A percentile compares a stretch with the other conserved stretches of the same genome.
Evolutionary conservation across 2,329 filamentous ascomycete species (phyloP).

Genomic region (Sphaerulina musiva): DNA sequence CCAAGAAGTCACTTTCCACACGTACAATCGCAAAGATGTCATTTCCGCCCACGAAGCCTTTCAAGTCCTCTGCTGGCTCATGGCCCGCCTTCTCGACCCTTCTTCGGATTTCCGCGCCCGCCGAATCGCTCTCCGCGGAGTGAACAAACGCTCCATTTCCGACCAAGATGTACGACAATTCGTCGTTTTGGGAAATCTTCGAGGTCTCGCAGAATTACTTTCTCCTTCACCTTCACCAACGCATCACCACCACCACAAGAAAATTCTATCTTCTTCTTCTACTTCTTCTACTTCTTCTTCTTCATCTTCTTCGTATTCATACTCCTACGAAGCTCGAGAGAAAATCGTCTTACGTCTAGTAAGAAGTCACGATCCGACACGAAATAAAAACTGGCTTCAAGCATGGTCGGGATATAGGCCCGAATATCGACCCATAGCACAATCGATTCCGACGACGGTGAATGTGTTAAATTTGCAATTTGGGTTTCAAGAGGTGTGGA

Average conservation of each 20-base stretch:
- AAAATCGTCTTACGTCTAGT: background rate
- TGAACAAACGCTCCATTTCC: slow-evolving; percentile 1
- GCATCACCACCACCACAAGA: too few species aligned
- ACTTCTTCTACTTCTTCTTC: too few species aligned
- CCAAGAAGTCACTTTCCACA: background rate
- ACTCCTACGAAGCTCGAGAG: slow-evolving; percentile 3
- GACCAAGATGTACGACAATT: slow-evolving; percentile 8
- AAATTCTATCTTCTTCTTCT: too few species aligned
- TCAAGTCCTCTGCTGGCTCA: slow-evolving; percentile 8
- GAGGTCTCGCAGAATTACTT: background rate
- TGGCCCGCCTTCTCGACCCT: slow-evolving; percentile 6
- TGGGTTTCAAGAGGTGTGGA: slow-evolving; percentile 8
- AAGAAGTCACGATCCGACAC: background rate
- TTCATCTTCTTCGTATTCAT: too few species aligned
- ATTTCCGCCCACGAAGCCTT: slow-evolving; percentile 8
- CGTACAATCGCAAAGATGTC: background rate
- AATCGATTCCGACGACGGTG: background rate
- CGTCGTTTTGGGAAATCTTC: slow-evolving; percentile 5
- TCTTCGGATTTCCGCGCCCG: background rate
- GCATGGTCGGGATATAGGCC: background rate
- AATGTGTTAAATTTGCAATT: background rate
- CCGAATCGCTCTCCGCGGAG: background rate
- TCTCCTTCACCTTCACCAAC: too few species aligned
- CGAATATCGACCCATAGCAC: background rate
- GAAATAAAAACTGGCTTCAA: background rate